Base-by-base conservation (phyloP, 2,329 filamentous ascomycete genomes). In the Penicillium sp. region DNA sequence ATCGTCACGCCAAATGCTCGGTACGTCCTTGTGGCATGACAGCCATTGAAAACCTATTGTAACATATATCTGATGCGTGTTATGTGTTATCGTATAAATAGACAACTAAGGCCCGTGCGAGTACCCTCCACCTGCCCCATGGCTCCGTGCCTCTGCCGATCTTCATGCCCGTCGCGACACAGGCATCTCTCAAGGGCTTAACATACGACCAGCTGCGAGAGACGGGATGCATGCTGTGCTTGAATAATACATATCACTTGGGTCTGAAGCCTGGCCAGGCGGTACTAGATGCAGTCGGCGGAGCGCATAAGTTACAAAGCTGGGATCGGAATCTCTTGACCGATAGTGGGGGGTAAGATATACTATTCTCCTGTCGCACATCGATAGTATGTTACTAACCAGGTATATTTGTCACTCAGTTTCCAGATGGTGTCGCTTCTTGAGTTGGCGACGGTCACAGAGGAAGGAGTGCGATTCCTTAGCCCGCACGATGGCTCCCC, bases 371-470 rank as follows among this genome's bases (percentile, higher is more conserved):
- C 16, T 51, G 31, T 31, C 45, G 39, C 25, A 51, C 2, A 21
- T 11, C 16, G 8, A 34, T 21, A 4, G 48, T 33, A 29, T 51
- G 43, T 53, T 53, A 55, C 47, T 55, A 27, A 65, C 45, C 15
- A 27, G n/a, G 7, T 13, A 34, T 44, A 3, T 29, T 29, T 38
- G 6, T 10, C 19, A 13, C 10, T 57, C 11, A 96, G 93, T 59
- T 99, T 99, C 75, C 94, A 99, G 75, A 99, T 99, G 94, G 95
- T 99, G 54, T 97, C 92, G 60, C 82, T 99, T 34, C 84, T 99
- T 50, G 90, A 96, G 72, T 85, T 99, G 51, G 94, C 94, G 51
- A 92, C 89, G 61, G 87, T 99, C 59, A 97, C 94, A 0, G 95
- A 99, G 75, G 89, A 97, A 75, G 94, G 94, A 51, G 95, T 99